phyloP scores from a whole-genome alignment of 345 rosid genomes.

The Viola odorata region DNA sequence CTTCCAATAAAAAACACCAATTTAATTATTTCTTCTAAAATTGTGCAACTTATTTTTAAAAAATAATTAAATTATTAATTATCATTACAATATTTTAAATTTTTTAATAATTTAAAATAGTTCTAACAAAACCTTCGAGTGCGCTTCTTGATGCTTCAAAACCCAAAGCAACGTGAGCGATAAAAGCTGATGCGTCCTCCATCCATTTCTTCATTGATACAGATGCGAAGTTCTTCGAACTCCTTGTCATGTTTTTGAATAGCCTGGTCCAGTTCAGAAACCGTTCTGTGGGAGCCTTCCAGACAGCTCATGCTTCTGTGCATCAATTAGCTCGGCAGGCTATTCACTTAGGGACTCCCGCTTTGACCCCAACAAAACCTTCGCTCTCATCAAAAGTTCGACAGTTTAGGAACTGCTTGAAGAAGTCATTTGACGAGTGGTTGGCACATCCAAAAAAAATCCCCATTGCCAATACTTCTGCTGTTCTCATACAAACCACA shows the following conservation, averaged over 20 bases:
- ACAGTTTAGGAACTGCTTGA: conserved; percentile 84
- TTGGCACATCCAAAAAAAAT: conserved; percentile 59
- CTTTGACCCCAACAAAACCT: conserved; percentile 53
- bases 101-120: too few species aligned
- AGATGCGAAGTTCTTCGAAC: conserved; percentile 38
- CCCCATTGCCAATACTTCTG: conserved; percentile 98
- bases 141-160: conserved; percentile 62
- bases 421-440: conserved; percentile 30
- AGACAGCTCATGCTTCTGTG: conserved; percentile 68
- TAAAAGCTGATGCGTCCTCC: conserved; percentile 73
- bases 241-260: conserved; percentile 2
- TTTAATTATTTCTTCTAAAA: too few species aligned
- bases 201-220: conserved; percentile 40
- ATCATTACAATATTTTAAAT: too few species aligned
- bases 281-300: conserved; percentile 88
- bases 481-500: conserved; percentile 93
- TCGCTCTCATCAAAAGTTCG: conserved; percentile 40
- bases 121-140: too few species aligned
- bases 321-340: conserved; percentile 56
- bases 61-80: too few species aligned
- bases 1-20: too few species aligned
- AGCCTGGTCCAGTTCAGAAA: conserved; percentile 45
- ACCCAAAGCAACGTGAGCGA: conserved; percentile 66
- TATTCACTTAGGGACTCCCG: conserved; percentile 67
- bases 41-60: too few species aligned